Evolutionary conservation across 2,329 filamentous ascomycete species (phyloP), one percentile per base, ranked within the genome.

Genomic region (Leptographium radiaticola): DNA sequence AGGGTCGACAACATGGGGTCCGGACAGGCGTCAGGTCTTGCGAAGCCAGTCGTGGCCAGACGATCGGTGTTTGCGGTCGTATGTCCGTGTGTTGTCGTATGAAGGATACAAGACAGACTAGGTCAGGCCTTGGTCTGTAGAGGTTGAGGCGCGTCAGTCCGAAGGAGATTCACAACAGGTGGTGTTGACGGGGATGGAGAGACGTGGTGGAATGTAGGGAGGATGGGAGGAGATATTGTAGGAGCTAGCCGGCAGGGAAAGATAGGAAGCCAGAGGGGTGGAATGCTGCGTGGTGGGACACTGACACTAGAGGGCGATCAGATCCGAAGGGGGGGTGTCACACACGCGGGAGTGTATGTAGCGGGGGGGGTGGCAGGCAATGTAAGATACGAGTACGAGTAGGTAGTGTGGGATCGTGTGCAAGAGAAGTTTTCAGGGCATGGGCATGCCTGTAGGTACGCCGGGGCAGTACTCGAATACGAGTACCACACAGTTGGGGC

Each of bases 1-100:
- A n/a, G 53, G 39, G 49, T 36, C 51, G 56, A 36, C 43, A 59
- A 49, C 58, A 60, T 60, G 58, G 40, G 55, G 44, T 8, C 16
- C 2, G 16, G 38, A 8, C 16, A 20, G 30, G 18, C 16, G 39
- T 31, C 9, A 25, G 16, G 15, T 33, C 16, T 43, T 16, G 25
- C 18, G 30, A 36, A 45, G 49, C 49, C 30, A 25, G 20, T n/a
- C 49, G 39, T 31, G 38, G 11, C 39, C 38, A 43, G 47, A 34
- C 13, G 30, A 34, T 33, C 6, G 44, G 11, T 25, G 13, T 33
- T 13, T 18, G 30, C n/a, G 6, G 6, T 47, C 3, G 7, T 11
- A n/a, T 4, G 12, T 11, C 4, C 25, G 6, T 34, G 30, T 11
- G 11, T 34, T 30, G 8, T 6, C 15, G 30, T 12, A 12, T 31